Percentiles rank a stretch among this genome's conserved stretches.
Conservation (phyloP, 305 asterid species). For the Fraxinus sp. region DNA sequence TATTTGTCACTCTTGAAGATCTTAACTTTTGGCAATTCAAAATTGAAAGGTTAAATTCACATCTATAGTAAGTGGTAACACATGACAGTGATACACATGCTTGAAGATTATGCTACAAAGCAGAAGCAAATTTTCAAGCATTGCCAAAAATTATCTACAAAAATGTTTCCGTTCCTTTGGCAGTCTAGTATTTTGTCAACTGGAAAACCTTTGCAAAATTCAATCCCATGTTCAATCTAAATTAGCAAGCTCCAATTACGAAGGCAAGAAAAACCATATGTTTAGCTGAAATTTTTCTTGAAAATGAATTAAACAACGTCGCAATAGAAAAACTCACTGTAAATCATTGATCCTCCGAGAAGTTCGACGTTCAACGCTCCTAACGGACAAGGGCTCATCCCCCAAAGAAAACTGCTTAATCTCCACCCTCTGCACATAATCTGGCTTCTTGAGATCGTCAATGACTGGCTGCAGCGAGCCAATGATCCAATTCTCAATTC, state of each 20-base stretch:
- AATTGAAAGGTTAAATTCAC: background rate
- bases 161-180: background rate
- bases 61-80: background rate
- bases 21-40: background rate
- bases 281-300: background rate
- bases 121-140: background rate
- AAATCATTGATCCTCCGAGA: constrained; percentile 86
- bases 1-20: background rate
- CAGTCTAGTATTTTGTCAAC: background rate
- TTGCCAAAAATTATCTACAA: background rate
- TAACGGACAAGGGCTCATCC: constrained; percentile 86
- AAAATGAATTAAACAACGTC: background rate
- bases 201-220: background rate
- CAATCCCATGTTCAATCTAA: background rate
- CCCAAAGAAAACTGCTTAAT: constrained; percentile 90
- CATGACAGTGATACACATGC: background rate
- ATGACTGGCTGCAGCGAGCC: constrained; percentile 93
- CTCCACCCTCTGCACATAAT: constrained; percentile 90
- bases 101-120: background rate
- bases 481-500: constrained; percentile 83
- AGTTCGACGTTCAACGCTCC: constrained; percentile 90
- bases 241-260: background rate
- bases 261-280: background rate
- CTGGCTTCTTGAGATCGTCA: constrained; percentile 86
- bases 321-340: constrained; percentile 62